Evolutionary conservation across 768 basidiomycete species (phyloP), one percentile per base, ranked within the genome.

Genomic region (Cystobasidium tubakii): DNA sequence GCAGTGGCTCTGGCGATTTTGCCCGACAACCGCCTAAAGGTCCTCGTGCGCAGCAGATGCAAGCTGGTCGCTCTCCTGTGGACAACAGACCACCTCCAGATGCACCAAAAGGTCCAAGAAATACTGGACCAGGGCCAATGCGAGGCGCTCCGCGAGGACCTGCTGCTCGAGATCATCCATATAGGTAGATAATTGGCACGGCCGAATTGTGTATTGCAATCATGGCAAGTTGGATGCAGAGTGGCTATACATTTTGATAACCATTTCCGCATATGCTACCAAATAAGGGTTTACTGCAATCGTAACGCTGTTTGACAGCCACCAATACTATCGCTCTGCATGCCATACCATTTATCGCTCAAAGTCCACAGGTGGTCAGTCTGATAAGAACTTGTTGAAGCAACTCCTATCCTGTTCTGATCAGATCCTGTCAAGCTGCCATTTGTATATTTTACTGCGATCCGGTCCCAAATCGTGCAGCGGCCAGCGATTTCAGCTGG

Each of bases 381-480:
- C n/a, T n/a, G n/a, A n/a, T n/a, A n/a, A n/a, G n/a, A n/a, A n/a
- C n/a, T n/a, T n/a, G n/a, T n/a, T n/a, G n/a, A n/a, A n/a, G n/a
- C n/a, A n/a, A n/a, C n/a, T n/a, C n/a, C n/a, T n/a, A n/a, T n/a
- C n/a, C n/a, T n/a, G n/a, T n/a, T n/a, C n/a, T n/a, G n/a, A n/a
- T n/a, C n/a, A n/a, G n/a, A n/a, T n/a, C n/a, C n/a, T n/a, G n/a
- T n/a, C n/a, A n/a, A n/a, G n/a, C n/a, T n/a, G n/a, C n/a, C n/a
- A n/a, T n/a, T n/a, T n/a, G n/a, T n/a, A n/a, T n/a, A n/a, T n/a
- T n/a, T 60, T 34, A 23, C 27, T 29, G 23, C 21, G 44, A 9
- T 57, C 77, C 43, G 72, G 77, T 76, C 43, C 75, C 43, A 54
- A 66, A 57, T 64, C 42, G n/a, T 62, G 66, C 60, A 54, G 74